Evolutionary conservation across 2,329 filamentous ascomycete genomes (phyloP).

Genomic region (Karstenula rhodostoma): DNA sequence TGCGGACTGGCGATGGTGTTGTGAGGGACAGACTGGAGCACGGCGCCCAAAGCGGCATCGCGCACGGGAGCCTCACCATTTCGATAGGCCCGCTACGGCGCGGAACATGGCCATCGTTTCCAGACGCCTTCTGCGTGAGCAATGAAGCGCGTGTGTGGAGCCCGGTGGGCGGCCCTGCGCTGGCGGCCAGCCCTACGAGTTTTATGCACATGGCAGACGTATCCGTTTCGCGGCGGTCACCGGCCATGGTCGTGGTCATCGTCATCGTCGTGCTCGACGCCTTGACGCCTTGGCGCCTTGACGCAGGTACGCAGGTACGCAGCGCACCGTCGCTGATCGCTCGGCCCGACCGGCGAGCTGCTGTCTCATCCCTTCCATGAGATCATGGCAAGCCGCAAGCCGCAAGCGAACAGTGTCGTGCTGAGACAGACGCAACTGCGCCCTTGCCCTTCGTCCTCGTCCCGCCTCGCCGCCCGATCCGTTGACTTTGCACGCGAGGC

Average conservation of each 20-base stretch:
- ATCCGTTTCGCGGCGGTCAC: constrained; percentile 30
- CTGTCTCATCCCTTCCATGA: constrained; percentile 29
- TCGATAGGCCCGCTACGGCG: constrained; percentile 26
- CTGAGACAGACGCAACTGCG: constrained; percentile 20
- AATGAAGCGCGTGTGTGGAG: constrained; percentile 32
- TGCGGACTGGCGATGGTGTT: constrained; percentile 34
- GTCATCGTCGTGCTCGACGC: too few relatives aligned
- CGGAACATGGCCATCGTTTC: constrained; percentile 25
- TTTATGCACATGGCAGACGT: constrained; percentile 22
- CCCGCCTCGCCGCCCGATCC: constrained; percentile 14
- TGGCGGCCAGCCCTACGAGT: constrained; percentile 28
- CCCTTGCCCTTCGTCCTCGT: constrained; percentile 17
- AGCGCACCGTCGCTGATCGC: constrained; percentile 16
- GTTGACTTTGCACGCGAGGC: background rate
- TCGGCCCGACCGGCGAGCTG: constrained; percentile 25
- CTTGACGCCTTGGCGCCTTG: too few relatives aligned
- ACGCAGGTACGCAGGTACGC: constrained; percentile 46
- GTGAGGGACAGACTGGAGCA: constrained; percentile 24
- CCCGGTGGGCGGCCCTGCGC: constrained; percentile 31
- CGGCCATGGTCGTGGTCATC: constrained; percentile 14
- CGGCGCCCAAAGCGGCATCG: constrained; percentile 21
- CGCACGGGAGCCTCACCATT: constrained; percentile 17
- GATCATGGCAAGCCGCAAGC: constrained; percentile 9
- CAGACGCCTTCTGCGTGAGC: constrained; percentile 32
- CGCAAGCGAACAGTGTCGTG: constrained; percentile 16